Evolutionary conservation across 129 eudicot genomes (phyloP).

Genomic region (Pittosporum tobira): DNA sequence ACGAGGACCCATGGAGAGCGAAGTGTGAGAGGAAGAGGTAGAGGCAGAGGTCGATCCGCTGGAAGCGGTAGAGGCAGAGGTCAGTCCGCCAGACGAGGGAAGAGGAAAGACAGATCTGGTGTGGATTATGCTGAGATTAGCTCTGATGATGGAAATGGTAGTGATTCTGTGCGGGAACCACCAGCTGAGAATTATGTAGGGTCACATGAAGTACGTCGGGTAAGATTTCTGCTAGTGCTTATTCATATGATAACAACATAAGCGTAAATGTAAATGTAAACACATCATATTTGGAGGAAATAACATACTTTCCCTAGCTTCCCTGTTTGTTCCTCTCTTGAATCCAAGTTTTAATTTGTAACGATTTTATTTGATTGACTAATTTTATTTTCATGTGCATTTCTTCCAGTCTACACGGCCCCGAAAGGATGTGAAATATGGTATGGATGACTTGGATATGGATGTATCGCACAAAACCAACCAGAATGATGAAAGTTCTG

Average conservation of each 20-base stretch:
- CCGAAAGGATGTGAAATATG: slow-evolving; percentile 46
- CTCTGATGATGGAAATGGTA: slow-evolving; percentile 26
- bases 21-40: neutral
- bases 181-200: slow-evolving; percentile 22
- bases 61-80: slow-evolving; percentile 15
- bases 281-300: no score
- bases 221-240: no score
- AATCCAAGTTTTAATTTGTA: no score
- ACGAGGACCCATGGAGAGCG: slow-evolving; percentile 11
- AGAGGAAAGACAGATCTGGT: slow-evolving; percentile 24
- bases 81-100: slow-evolving; percentile 32
- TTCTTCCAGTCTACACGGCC: slow-evolving; percentile 52
- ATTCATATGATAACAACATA: no score
- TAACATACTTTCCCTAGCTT: no score
- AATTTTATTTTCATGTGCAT: neutral
- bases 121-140: slow-evolving; percentile 31
- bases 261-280: no score
- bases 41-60: slow-evolving; percentile 24
- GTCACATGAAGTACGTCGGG: slow-evolving; percentile 48
- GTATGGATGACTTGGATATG: slow-evolving; percentile 21
- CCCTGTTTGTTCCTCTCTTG: no score
- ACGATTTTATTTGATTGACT: neutral
- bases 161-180: slow-evolving; percentile 26
- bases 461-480: slow-evolving; percentile 16
- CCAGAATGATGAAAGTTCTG: slow-evolving; percentile 15